phyloP scores from a whole-genome alignment of 1,284 basidiomycete genomes.

The Ceratobasidium papillatum region DNA sequence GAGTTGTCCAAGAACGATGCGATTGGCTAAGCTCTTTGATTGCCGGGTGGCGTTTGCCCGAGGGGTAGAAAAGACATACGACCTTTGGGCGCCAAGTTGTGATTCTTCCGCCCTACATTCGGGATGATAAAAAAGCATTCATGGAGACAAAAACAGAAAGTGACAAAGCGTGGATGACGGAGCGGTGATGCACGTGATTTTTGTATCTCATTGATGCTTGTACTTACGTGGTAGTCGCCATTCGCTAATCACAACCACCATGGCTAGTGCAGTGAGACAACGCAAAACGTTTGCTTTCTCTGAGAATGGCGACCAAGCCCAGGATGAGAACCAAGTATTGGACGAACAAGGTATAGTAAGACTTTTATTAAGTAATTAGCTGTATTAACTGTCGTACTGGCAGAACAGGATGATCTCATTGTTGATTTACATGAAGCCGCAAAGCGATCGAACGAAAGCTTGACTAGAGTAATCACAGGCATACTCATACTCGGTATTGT shows the following conservation, averaged over 20 bases:
- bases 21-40: neutral
- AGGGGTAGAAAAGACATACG: neutral
- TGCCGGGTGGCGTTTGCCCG: neutral
- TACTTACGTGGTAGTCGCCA: too few relatives aligned
- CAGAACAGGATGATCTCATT: conserved; percentile 27
- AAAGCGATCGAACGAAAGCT: conserved; percentile 13
- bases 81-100: neutral
- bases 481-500: conserved; percentile 16
- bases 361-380: neutral
- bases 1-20: neutral
- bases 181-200: neutral
- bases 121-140: neutral
- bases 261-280: conserved; percentile 26
- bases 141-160: neutral
- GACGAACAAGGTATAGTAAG: conserved; percentile 22
- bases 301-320: neutral
- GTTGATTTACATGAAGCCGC: conserved; percentile 22
- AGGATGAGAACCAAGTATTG: conserved; percentile 6
- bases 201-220: neutral
- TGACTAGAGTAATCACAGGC: neutral
- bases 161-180: neutral
- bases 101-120: neutral
- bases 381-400: neutral
- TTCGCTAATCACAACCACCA: neutral
- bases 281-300: conserved; percentile 30